A percentile compares a stretch with the other conserved stretches of the same genome.
phyloP scores from a whole-genome alignment of 305 asterid species.

The Fraxinus ornus region DNA sequence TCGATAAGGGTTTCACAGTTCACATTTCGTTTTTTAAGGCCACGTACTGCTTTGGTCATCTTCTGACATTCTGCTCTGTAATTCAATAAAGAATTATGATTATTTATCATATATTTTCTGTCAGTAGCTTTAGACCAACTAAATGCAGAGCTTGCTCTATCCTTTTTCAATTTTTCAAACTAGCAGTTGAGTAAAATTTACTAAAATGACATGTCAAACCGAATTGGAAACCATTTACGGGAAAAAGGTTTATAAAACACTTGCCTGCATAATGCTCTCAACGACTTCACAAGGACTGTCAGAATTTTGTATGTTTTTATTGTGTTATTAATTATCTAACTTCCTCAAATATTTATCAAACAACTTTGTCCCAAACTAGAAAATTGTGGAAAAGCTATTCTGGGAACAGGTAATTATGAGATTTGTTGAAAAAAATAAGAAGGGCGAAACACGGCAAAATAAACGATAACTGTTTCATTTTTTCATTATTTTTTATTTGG shows the following conservation, averaged over 20 bases:
- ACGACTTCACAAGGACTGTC: not conserved
- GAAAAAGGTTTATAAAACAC: not conserved
- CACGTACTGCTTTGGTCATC: constrained; percentile 68
- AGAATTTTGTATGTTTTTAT: not conserved
- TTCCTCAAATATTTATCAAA: not conserved
- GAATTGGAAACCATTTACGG: not conserved
- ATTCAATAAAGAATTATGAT: constrained; percentile 31
- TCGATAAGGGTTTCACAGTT: constrained; percentile 77
- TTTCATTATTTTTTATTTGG: not conserved
- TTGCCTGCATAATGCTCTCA: constrained; percentile 1
- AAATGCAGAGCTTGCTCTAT: not conserved
- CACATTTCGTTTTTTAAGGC: constrained; percentile 93
- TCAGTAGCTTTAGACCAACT: constrained; percentile 13
- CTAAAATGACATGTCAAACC: constrained; percentile 16
- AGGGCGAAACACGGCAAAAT: not conserved
- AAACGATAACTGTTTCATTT: not conserved
- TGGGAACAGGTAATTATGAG: not conserved
- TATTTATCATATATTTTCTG: constrained; percentile 14
- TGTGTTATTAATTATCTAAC: not conserved
- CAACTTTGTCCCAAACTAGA: not conserved
- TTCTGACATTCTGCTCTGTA: constrained; percentile 77
- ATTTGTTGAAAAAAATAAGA: not conserved
- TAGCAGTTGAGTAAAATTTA: not conserved
- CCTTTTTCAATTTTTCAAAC: not conserved
- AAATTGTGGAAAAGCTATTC: not conserved